phyloP scores from a whole-genome alignment of 331 rosid species.

The Rosa hybrid region DNA sequence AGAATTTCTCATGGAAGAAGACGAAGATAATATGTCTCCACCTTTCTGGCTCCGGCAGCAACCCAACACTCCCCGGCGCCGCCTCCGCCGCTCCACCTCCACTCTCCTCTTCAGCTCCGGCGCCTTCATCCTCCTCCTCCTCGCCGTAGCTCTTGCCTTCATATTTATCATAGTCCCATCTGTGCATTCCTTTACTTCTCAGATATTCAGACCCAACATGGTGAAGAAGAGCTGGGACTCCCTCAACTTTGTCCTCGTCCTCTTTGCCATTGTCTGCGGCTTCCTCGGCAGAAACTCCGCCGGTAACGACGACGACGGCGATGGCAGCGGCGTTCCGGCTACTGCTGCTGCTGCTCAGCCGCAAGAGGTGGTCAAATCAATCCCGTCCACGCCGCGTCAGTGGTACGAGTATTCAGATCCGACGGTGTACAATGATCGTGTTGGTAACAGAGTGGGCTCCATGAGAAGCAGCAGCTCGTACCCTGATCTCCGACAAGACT shows the following conservation, averaged over 20 bases:
- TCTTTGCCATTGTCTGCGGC: constrained; percentile 86
- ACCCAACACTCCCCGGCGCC: constrained; percentile 20
- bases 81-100: constrained; percentile 49
- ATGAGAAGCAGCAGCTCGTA: constrained; percentile 75
- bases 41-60: constrained; percentile 32
- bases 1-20: constrained; percentile 43
- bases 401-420: constrained; percentile 61
- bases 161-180: constrained; percentile 52
- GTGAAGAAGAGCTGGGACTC: constrained; percentile 86
- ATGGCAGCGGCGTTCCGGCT: too few relatives aligned
- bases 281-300: constrained; percentile 54
- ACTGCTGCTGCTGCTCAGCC: neutral
- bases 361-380: constrained; percentile 33
- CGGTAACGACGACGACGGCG: neutral
- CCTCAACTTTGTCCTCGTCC: constrained; percentile 75
- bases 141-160: constrained; percentile 44
- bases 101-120: constrained; percentile 58
- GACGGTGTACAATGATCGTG: constrained; percentile 7
- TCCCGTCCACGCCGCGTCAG: constrained; percentile 37
- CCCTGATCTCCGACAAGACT: constrained; percentile 85
- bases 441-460: neutral
- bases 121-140: constrained; percentile 40
- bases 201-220: constrained; percentile 56
- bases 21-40: constrained; percentile 26
- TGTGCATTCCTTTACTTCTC: constrained; percentile 46